Evolutionary conservation across 2,329 filamentous ascomycete species (phyloP).

Genomic region (Pseudocercospora crystallina): DNA sequence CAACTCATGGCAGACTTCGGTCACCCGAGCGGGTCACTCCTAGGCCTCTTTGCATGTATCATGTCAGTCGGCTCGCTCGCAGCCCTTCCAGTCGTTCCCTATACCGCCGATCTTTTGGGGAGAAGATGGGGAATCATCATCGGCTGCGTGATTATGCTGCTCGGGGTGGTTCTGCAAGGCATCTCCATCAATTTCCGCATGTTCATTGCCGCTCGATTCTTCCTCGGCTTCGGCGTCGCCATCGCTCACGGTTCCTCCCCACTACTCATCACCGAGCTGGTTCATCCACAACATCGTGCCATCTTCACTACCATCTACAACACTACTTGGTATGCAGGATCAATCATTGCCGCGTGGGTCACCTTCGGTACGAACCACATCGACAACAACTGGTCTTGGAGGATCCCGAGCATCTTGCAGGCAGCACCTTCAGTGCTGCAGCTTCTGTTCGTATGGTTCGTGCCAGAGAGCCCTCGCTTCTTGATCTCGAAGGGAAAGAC

Average conservation of each 20-base stretch:
- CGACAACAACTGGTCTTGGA: conserved; percentile 50
- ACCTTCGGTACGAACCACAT: conserved; percentile 48
- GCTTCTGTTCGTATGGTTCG: conserved; percentile 49
- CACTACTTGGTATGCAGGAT: conserved; percentile 47
- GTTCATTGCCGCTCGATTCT: conserved; percentile 46
- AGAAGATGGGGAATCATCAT: conserved; percentile 50
- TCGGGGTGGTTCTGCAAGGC: conserved; percentile 46
- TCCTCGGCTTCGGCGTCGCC: conserved; percentile 42
- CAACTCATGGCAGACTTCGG: conserved; percentile 35
- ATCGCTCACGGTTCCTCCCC: conserved; percentile 38
- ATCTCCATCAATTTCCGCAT: conserved; percentile 42
- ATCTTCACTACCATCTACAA: conserved; percentile 51
- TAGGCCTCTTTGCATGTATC: conserved; percentile 49
- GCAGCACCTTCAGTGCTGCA: conserved; percentile 48
- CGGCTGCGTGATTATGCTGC: conserved; percentile 45
- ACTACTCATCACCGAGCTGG: conserved; percentile 43
- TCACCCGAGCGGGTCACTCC: conserved; percentile 33
- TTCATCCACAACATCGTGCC: conserved; percentile 51
- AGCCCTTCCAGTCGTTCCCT: conserved; percentile 50
- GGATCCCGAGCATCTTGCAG: conserved; percentile 56
- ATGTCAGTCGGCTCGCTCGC: conserved; percentile 52
- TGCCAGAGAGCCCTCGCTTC: conserved; percentile 63
- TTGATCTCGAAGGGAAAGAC: conserved; percentile 53
- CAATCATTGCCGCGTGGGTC: conserved; percentile 49
- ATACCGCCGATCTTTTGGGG: conserved; percentile 50